Base-by-base conservation (phyloP, 306 rosid genomes). In the Lithocarpus polystachyus region DNA sequence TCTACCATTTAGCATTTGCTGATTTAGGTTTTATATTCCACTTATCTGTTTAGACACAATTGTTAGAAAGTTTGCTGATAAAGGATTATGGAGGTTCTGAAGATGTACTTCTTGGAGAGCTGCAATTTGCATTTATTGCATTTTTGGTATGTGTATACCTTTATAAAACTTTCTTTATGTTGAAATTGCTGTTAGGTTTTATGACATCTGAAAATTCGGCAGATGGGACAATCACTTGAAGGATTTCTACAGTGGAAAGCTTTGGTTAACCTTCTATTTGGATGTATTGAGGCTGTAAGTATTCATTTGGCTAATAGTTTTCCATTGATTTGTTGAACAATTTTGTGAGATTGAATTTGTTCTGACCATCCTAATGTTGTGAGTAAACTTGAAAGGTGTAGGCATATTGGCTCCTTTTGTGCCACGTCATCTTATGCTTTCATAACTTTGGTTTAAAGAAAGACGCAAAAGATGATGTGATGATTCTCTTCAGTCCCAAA, bases 211-310 rank as follows among this genome's bases (percentile, higher is more conserved):
- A 81, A 70, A 56, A 73, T 68, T 62, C 17, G 78, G 89, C 85
- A 94, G 98, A 92, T 94, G 98, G 33, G 98, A 56, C 98, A 94
- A 77, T 94, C 98, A 4, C 91, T 94, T 48, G 93, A 92, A 89
- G 97, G 94, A 78, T 94, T 94, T 86, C 75, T 92, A 31, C 98
- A 94, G 80, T 94, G 98, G 98, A 94, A 94, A 69, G 88, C 97
- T 33, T 68, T 94, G 68, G 88, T 91, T 82, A 88, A 84, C 93
- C 95, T 94, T 83, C 68, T 92, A 71, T 82, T 94, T 82, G 97
- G 90, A 78, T 94, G 97, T 73, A 86, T 89, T 78, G 90, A 92
- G 84, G 98, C 98, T 64, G 98, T 92, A 85, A 89, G 97, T 86
- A 73, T 75, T 76, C 20, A 37, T 76, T 74, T 76, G 56, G 40